Percentiles rank a stretch among this genome's conserved stretches.
Evolutionary conservation across 352 stramenopile species (phyloP).

Genomic region (Globisporangium nagaii): DNA sequence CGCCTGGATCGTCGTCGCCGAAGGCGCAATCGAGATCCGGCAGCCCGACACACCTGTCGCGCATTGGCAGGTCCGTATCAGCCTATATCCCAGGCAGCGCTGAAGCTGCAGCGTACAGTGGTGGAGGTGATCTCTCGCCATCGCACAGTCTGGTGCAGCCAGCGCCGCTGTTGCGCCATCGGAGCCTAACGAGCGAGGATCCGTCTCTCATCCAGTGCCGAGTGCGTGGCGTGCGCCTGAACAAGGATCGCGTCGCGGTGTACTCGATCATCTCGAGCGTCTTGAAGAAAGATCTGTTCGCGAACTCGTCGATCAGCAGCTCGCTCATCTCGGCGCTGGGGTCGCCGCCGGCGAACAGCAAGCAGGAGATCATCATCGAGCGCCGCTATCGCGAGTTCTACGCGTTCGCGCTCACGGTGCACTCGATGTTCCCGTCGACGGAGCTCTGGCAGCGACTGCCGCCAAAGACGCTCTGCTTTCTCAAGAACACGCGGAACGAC

Average conservation of each 20-base stretch:
- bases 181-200: neutral
- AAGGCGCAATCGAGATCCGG: neutral
- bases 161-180: neutral
- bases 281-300: slow-evolving; percentile 8
- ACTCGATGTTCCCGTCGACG: slow-evolving; percentile 55
- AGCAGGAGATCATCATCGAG: slow-evolving; percentile 44
- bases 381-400: slow-evolving; percentile 77
- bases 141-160: neutral
- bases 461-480: slow-evolving; percentile 63
- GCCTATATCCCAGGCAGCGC: neutral
- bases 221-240: slow-evolving; percentile 49
- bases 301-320: neutral
- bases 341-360: neutral
- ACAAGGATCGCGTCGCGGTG: slow-evolving; percentile 38
- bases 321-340: slow-evolving; percentile 5
- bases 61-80: slow-evolving; percentile 8
- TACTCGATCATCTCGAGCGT: slow-evolving; percentile 55
- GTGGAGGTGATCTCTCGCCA: neutral
- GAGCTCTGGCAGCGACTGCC: slow-evolving; percentile 53
- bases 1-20: neutral
- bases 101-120: neutral
- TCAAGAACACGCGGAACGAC: slow-evolving; percentile 25
- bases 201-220: slow-evolving; percentile 32
- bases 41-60: slow-evolving; percentile 3
- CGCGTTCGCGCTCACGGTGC: slow-evolving; percentile 51